Evolutionary conservation across 2,329 filamentous ascomycete species (phyloP), one percentile per base, ranked within the genome.

Genomic region (Cytospora schulzeri): DNA sequence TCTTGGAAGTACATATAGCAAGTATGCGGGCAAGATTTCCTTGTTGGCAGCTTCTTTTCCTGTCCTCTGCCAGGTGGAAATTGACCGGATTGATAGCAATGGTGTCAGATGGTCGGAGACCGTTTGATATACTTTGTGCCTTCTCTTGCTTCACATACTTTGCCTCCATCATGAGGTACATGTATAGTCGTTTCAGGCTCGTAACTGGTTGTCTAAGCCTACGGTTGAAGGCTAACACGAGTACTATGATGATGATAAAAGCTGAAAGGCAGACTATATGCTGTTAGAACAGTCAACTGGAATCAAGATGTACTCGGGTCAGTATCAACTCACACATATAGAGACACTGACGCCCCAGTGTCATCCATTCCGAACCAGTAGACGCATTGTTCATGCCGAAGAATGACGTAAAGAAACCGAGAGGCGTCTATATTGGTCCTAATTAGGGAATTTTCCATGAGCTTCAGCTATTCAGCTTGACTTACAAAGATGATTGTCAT

Each of bases 401-500:
- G 17, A 66, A 66, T 6, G 64, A 63, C 0, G 64, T 66, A 22
- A 66, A 66, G 24, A 66, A 66, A 5, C 54, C 58, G 5, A 64
- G 22, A 3, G 64, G 64, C 11, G 54, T 50, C 62, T 66, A 12
- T 0, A 38, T 9, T 58, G 1, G 3, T 1, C 2, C n/a, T 3
- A 11, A n/a, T 22, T 48, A 22, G n/a, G 4, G 9, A 48, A 3
- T 2, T 1, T 22, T 11, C 41, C n/a, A 24, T 24, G 17, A 48
- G 7, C 2, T 48, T 48, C 64, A 38, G 66, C 4, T 31, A 11
- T n/a, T 22, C 11, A 22, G 41, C 3, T 48, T 24, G 1, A 68
- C 77, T 70, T 68, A 80, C 78, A 15, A 63, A 66, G 1, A 66
- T 41, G 22, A 66, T 59, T 12, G 64, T 66, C 64, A 66, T 66